Conservation (phyloP, 1,284 basidiomycete species). For the Ceratobasidium sp. region DNA sequence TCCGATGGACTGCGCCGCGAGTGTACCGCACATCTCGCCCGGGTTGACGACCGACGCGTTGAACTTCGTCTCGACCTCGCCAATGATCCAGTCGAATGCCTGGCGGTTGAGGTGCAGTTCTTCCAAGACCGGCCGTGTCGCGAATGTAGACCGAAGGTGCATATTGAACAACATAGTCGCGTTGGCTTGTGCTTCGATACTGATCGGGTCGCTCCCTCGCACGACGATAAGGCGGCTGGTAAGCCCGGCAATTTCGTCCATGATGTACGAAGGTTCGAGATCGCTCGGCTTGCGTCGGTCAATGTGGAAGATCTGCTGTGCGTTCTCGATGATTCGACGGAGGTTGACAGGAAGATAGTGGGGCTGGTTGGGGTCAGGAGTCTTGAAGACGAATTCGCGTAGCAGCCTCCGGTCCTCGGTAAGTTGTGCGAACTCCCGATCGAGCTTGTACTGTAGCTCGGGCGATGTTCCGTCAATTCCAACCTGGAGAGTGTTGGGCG, state of each 20-base stretch:
- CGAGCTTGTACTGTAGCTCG: conserved; percentile 89
- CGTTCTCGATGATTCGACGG: conserved; percentile 94
- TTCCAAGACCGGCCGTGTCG: conserved; percentile 85
- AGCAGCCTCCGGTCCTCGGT: conserved; percentile 79
- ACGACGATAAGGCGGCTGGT: conserved; percentile 82
- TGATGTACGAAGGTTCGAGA: conserved; percentile 87
- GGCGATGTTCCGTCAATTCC: conserved; percentile 92
- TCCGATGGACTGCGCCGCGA: conserved; percentile 98
- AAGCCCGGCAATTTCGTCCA: conserved; percentile 80
- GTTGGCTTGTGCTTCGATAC: conserved; percentile 83
- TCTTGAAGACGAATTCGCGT: conserved; percentile 86
- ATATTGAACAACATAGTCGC: conserved; percentile 94
- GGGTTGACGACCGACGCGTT: conserved; percentile 91
- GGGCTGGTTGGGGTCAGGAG: conserved; percentile 74
- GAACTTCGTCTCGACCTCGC: conserved; percentile 95
- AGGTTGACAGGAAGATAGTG: conserved; percentile 94
- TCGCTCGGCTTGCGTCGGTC: conserved; percentile 94
- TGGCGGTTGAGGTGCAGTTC: conserved; percentile 86
- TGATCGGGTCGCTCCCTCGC: conserved; percentile 83
- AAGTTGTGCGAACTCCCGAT: conserved; percentile 87
- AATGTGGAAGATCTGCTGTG: conserved; percentile 97
- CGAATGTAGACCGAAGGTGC: conserved; percentile 89
- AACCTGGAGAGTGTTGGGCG: conserved; percentile 86
- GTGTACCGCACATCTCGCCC: conserved; percentile 98
- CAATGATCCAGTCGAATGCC: conserved; percentile 97